Conservation (phyloP, 2,329 filamentous ascomycete genomes). For the Neopestalotiopsis sp. region DNA sequence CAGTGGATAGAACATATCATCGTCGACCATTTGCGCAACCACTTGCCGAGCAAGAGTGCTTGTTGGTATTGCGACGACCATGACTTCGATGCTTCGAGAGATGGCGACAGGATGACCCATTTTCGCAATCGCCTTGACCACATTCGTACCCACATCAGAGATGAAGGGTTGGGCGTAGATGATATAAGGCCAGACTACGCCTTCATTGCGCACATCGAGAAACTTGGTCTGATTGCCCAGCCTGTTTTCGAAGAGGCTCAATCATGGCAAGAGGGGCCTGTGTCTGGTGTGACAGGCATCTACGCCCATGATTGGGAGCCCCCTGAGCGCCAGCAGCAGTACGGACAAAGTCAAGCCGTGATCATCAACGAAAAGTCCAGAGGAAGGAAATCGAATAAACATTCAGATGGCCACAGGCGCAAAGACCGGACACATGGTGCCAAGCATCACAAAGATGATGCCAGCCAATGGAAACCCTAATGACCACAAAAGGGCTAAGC, state of each 20-base stretch:
- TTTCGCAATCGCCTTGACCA: conserved; percentile 53
- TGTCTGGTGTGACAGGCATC: neutral
- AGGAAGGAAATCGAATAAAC: too few relatives aligned
- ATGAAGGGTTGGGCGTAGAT: conserved; percentile 24
- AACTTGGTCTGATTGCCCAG: conserved; percentile 19
- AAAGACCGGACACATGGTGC: too few relatives aligned
- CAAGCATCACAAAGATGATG: too few relatives aligned
- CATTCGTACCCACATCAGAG: conserved; percentile 49
- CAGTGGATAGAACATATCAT: conserved; percentile 54
- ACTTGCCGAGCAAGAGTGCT: conserved; percentile 40
- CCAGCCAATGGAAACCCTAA: too few relatives aligned
- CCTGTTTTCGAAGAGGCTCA: conserved; percentile 14
- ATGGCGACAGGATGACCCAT: conserved; percentile 25
- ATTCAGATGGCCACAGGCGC: too few relatives aligned
- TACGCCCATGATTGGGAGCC: neutral
- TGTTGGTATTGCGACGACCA: conserved; percentile 57
- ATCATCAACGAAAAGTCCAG: neutral
- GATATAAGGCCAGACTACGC: conserved; percentile 87
- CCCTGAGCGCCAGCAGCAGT: neutral
- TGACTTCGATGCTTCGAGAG: conserved; percentile 33
- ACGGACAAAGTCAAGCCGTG: neutral
- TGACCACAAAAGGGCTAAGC: too few relatives aligned
- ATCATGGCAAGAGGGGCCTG: neutral
- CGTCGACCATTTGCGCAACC: conserved; percentile 38
- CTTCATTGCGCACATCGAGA: conserved; percentile 72